Evolutionary conservation across 2,329 filamentous ascomycete genomes (phyloP).

Genomic region (Cercospora brassicicola): DNA sequence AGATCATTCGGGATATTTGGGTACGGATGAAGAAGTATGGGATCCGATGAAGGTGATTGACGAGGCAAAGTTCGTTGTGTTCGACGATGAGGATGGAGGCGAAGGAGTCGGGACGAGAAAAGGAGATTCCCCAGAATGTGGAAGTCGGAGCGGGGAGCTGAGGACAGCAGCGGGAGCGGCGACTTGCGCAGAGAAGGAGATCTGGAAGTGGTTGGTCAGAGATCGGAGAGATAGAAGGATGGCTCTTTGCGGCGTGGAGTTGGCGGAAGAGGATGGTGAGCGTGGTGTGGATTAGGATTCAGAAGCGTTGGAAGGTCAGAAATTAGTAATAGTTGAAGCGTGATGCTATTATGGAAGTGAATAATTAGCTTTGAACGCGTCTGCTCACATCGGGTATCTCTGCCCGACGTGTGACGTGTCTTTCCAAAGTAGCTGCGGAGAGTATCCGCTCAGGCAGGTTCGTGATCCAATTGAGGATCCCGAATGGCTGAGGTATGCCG

Average conservation of each 20-base stretch:
- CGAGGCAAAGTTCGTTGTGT: constrained; percentile 10
- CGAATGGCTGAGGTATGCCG: background rate
- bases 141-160: background rate
- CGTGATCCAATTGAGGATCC: background rate
- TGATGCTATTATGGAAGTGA: background rate
- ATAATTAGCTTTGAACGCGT: background rate
- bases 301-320: background rate
- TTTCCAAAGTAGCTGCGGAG: background rate
- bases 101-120: background rate
- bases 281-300: background rate
- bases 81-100: background rate
- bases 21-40: background rate
- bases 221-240: constrained; percentile 2
- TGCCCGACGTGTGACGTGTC: background rate
- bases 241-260: constrained; percentile 1
- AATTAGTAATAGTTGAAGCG: background rate
- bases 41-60: constrained; percentile 8
- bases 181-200: constrained; percentile 11
- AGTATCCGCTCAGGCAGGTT: background rate
- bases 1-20: constrained; percentile 2
- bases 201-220: constrained; percentile 9
- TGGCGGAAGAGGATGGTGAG: background rate
- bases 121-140: background rate
- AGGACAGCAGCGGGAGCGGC: background rate
- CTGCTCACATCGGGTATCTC: background rate